A percentile compares a stretch with the other conserved stretches of the same genome.
Conservation (phyloP, 2,329 filamentous ascomycete species). For the Penicillium occitanis region DNA sequence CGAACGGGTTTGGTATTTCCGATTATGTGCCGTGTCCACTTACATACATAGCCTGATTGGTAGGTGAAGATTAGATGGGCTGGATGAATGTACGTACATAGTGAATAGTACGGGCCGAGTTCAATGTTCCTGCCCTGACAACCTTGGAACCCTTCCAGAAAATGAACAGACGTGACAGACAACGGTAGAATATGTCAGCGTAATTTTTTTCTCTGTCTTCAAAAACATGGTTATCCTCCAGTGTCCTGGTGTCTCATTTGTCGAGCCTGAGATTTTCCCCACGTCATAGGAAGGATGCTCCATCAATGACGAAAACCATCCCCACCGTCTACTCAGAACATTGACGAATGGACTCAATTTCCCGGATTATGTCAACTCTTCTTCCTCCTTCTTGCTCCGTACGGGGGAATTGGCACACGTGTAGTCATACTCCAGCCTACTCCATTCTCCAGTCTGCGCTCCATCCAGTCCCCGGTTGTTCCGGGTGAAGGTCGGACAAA, state of each 20-base stretch:
- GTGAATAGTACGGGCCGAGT: not conserved
- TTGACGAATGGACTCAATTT: not conserved
- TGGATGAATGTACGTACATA: not conserved
- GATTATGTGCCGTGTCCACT: not conserved
- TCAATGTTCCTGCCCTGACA: not conserved
- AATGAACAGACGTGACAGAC: not conserved
- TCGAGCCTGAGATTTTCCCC: not conserved
- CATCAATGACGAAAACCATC: slow-evolving; percentile 8
- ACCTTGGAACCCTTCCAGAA: not conserved
- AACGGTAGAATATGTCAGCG: not conserved
- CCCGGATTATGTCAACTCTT: not conserved
- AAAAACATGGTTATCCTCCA: not conserved
- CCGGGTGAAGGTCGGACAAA: not conserved
- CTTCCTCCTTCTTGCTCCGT: not conserved
- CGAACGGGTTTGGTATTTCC: not conserved
- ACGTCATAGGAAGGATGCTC: not conserved
- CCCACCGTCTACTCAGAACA: not conserved
- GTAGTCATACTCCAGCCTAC: not conserved
- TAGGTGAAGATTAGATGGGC: not conserved
- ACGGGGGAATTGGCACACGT: not conserved
- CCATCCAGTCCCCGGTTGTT: not conserved
- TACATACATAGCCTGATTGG: not conserved
- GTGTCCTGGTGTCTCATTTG: not conserved
- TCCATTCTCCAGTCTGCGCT: not conserved
- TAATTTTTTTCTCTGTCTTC: not conserved